Evolutionary conservation across 306 rosid genomes (phyloP).

Genomic region (Leucaena leucocephala): DNA sequence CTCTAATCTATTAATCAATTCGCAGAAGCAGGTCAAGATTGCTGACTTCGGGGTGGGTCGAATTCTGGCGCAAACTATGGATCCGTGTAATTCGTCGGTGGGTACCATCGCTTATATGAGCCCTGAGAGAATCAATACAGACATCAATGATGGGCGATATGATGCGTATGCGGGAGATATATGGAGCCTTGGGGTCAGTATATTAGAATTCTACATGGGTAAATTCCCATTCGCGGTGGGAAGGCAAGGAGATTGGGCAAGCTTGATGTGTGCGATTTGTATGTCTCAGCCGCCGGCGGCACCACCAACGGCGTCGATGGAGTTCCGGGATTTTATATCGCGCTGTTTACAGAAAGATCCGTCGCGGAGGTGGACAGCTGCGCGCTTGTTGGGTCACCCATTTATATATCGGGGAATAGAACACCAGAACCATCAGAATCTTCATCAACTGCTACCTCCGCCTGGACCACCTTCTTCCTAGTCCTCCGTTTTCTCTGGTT

Average conservation of each 20-base stretch:
- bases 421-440: slow-evolving; percentile 51
- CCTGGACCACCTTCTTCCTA: slow-evolving; percentile 61
- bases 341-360: slow-evolving; percentile 89
- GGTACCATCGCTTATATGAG: slow-evolving; percentile 72
- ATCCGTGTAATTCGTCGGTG: slow-evolving; percentile 68
- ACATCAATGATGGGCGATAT: slow-evolving; percentile 57
- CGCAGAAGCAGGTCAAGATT: slow-evolving; percentile 61
- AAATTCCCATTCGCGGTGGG: slow-evolving; percentile 79
- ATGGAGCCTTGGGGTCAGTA: slow-evolving; percentile 56
- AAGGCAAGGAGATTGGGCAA: slow-evolving; percentile 90
- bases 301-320: slow-evolving; percentile 62
- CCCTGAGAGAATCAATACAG: slow-evolving; percentile 70
- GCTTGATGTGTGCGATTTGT: slow-evolving; percentile 91
- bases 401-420: slow-evolving; percentile 49
- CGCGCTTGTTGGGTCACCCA: slow-evolving; percentile 61
- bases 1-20: slow-evolving; percentile 64
- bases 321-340: slow-evolving; percentile 67
- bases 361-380: slow-evolving; percentile 61
- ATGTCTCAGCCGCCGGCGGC: slow-evolving; percentile 98
- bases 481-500: slow-evolving; percentile 16
- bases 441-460: slow-evolving; percentile 64
- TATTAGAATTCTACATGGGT: slow-evolving; percentile 84
- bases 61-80: slow-evolving; percentile 67
- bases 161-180: slow-evolving; percentile 51
- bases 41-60: slow-evolving; percentile 72